These are phyloP conservation scores for Pyrenochaeta sp. DNA, from an alignment of 2,329 filamentous ascomycete genomes.

Conservation along the genomic window DNA sequence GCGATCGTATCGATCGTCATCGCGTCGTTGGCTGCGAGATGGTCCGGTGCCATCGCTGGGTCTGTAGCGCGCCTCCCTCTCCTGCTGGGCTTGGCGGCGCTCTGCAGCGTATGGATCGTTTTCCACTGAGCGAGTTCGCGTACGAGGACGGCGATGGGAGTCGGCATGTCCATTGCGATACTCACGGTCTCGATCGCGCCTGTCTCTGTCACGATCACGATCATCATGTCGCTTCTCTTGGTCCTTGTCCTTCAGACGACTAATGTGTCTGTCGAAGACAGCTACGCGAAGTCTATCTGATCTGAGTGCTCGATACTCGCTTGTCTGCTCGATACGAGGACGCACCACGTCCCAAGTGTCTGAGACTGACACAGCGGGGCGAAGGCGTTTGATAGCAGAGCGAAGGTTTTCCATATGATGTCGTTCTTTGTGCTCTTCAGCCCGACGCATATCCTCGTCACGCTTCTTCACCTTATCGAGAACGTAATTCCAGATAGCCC, in stretches of 20 bases:
- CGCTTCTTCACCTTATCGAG: constrained; percentile 86
- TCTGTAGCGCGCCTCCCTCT: constrained; percentile 91
- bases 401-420: constrained; percentile 84
- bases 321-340: constrained; percentile 76
- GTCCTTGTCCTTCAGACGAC: constrained; percentile 88
- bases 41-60: constrained; percentile 75
- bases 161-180: constrained; percentile 50
- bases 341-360: constrained; percentile 92
- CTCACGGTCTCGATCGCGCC: constrained; percentile 50
- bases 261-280: constrained; percentile 91
- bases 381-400: constrained; percentile 85
- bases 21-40: constrained; percentile 55
- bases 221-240: constrained; percentile 61
- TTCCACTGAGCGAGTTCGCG: constrained; percentile 87
- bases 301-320: constrained; percentile 83
- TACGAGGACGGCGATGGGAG: constrained; percentile 54
- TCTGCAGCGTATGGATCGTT: constrained; percentile 95
- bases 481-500: constrained; percentile 84
- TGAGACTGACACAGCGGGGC: constrained; percentile 77
- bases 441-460: constrained; percentile 81
- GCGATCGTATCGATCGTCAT: constrained; percentile 51
- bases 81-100: constrained; percentile 88
- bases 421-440: constrained; percentile 84
- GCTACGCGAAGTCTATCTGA: constrained; percentile 82
- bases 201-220: constrained; percentile 55